phyloP scores from a whole-genome alignment of 495 filamentous ascomycete genomes.

The Penicillium dipodomyicola region DNA sequence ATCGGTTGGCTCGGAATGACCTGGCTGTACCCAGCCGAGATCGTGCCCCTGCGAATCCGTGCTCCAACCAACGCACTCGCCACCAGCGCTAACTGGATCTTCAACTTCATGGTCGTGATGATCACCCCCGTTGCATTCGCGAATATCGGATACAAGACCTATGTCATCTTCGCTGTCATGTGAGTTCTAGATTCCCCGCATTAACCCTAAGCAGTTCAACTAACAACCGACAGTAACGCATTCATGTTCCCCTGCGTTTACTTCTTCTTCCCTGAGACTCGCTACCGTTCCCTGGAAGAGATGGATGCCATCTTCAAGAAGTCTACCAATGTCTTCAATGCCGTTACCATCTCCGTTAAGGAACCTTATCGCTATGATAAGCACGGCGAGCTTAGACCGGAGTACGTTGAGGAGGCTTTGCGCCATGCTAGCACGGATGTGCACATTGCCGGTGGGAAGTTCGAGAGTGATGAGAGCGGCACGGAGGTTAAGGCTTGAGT shows the following conservation, averaged over 20 bases:
- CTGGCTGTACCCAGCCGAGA: slow-evolving; percentile 68
- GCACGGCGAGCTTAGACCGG: slow-evolving; percentile 56
- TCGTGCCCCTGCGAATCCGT: slow-evolving; percentile 40
- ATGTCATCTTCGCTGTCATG: slow-evolving; percentile 59
- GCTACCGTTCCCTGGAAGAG: slow-evolving; percentile 66
- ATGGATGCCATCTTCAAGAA: slow-evolving; percentile 74
- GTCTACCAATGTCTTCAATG: slow-evolving; percentile 47
- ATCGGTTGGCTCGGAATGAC: slow-evolving; percentile 71
- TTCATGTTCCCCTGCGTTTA: slow-evolving; percentile 39
- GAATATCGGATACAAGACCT: slow-evolving; percentile 63
- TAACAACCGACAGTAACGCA: slow-evolving; percentile 16
- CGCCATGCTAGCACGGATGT: slow-evolving; percentile 10
- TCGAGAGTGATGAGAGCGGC: slow-evolving; percentile 44
- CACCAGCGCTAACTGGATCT: slow-evolving; percentile 50
- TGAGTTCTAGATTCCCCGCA: slow-evolving; percentile 8
- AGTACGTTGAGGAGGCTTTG: slow-evolving; percentile 30
- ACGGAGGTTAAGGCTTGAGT: slow-evolving; percentile 1
- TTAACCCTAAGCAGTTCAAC: not conserved
- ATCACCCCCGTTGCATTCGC: slow-evolving; percentile 60
- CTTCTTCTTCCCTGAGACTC: slow-evolving; percentile 73
- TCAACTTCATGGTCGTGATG: slow-evolving; percentile 62
- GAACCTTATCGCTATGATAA: slow-evolving; percentile 66
- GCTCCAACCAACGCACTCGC: slow-evolving; percentile 24
- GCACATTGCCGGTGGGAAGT: slow-evolving; percentile 21
- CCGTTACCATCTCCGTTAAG: slow-evolving; percentile 56